Evolutionary conservation across 2,329 filamentous ascomycete species (phyloP).

Genomic region (Grosmannia huntii): DNA sequence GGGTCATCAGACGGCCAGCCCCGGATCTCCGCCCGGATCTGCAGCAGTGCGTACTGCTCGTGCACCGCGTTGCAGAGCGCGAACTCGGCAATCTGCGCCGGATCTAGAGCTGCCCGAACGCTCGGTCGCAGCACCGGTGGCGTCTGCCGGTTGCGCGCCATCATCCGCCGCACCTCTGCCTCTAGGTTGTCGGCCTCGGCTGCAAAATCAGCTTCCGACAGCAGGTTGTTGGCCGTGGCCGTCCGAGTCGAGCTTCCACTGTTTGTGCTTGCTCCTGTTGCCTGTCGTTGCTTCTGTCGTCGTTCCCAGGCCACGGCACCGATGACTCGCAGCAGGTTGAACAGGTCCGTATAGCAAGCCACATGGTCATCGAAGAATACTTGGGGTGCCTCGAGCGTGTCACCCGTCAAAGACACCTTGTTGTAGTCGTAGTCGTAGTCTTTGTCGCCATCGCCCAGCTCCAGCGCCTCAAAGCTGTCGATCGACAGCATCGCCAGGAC

Average conservation of each 20-base stretch:
- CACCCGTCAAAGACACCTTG: neutral
- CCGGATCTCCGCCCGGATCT: slow-evolving; percentile 1
- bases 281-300: neutral
- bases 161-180: neutral
- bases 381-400: no score
- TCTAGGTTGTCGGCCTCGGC: slow-evolving; percentile 2
- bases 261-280: neutral
- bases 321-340: slow-evolving; percentile 1
- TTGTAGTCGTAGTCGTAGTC: neutral
- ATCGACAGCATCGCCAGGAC: slow-evolving; percentile 2
- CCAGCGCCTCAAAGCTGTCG: slow-evolving; percentile 1
- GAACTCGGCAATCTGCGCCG: neutral
- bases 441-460: neutral
- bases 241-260: neutral
- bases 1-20: neutral
- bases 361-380: slow-evolving; percentile 1
- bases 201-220: neutral
- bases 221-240: neutral
- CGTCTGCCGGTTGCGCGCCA: neutral
- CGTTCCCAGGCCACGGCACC: slow-evolving; percentile 2
- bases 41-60: slow-evolving; percentile 2
- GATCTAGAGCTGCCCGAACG: neutral
- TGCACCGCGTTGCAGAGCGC: slow-evolving; percentile 1
- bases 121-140: slow-evolving; percentile 1
- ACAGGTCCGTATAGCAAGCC: slow-evolving; percentile 2